phyloP scores from a whole-genome alignment of 202 grass and related monocot species.

The Panicum virgatum region DNA sequence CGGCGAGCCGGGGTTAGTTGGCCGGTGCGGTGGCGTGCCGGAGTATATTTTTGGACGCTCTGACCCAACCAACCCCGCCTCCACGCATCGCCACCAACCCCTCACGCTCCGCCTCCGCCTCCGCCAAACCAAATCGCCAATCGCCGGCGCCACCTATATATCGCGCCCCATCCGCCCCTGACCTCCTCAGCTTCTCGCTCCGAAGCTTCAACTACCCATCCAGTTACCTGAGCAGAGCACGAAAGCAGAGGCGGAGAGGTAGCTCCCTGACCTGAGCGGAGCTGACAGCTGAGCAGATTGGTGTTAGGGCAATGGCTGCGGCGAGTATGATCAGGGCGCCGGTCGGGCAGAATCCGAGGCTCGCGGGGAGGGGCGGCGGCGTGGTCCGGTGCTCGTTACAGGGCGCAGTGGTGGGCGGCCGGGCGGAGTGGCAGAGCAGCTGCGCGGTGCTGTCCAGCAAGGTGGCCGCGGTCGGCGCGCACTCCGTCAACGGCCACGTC shows the following conservation, averaged over 20 bases:
- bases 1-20: background rate
- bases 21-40: slow-evolving; percentile 24
- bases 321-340: slow-evolving; percentile 49
- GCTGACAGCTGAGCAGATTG: background rate
- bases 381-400: slow-evolving; percentile 48
- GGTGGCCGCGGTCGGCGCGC: slow-evolving; percentile 42
- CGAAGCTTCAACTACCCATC: slow-evolving; percentile 34
- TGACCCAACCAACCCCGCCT: slow-evolving; percentile 35
- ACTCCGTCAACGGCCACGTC: slow-evolving; percentile 36
- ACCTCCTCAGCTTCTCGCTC: slow-evolving; percentile 50
- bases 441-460: slow-evolving; percentile 88
- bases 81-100: slow-evolving; percentile 28
- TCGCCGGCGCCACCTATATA: slow-evolving; percentile 43
- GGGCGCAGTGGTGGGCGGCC: slow-evolving; percentile 51
- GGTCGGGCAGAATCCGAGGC: slow-evolving; percentile 30
- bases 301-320: slow-evolving; percentile 32
- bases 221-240: background rate
- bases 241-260: background rate
- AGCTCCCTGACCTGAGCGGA: background rate
- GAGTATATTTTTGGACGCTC: slow-evolving; percentile 7
- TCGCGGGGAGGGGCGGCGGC: slow-evolving; percentile 7
- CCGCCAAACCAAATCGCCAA: slow-evolving; percentile 21
- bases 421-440: slow-evolving; percentile 71
- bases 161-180: background rate
- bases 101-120: background rate